phyloP scores from a whole-genome alignment of 2,329 filamentous ascomycete species.

The Aspergillus sergii region DNA sequence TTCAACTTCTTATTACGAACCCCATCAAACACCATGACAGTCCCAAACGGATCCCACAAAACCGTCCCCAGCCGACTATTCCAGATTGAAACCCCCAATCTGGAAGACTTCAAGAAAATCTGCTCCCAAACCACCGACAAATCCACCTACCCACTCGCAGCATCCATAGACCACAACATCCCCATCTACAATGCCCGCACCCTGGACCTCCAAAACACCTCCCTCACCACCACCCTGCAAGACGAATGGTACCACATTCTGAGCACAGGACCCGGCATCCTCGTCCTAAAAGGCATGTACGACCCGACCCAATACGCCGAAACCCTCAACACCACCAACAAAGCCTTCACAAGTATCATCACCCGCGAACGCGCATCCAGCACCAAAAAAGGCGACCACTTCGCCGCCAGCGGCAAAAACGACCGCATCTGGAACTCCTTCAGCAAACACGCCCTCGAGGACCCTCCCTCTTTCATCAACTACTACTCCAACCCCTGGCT shows the following conservation, averaged over 20 bases:
- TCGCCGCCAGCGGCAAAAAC: conserved; percentile 59
- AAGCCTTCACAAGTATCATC: conserved; percentile 54
- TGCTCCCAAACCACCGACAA: conserved; percentile 45
- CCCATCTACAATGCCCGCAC: conserved; percentile 57
- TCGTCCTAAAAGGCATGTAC: conserved; percentile 60
- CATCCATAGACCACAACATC: conserved; percentile 52
- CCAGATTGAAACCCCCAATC: conserved; percentile 17
- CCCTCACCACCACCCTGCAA: conserved; percentile 49
- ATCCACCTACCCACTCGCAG: conserved; percentile 53
- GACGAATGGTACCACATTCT: conserved; percentile 65
- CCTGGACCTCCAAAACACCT: conserved; percentile 36
- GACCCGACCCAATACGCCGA: conserved; percentile 31
- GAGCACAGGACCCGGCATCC: conserved; percentile 60
- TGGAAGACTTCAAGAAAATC: conserved; percentile 49
- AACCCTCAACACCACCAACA: conserved; percentile 52
- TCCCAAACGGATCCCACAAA: not conserved
- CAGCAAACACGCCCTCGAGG: conserved; percentile 59
- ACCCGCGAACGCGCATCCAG: conserved; percentile 41
- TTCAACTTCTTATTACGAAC: not conserved
- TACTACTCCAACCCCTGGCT: conserved; percentile 67
- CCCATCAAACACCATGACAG: not conserved
- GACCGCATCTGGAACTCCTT: conserved; percentile 69
- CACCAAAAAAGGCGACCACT: conserved; percentile 60
- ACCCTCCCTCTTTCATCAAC: conserved; percentile 55
- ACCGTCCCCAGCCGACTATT: conserved; percentile 24